These are phyloP conservation scores for Aspergillus pseudoterreus DNA, from an alignment of 2,329 filamentous ascomycete genomes.

Conservation along the genomic window DNA sequence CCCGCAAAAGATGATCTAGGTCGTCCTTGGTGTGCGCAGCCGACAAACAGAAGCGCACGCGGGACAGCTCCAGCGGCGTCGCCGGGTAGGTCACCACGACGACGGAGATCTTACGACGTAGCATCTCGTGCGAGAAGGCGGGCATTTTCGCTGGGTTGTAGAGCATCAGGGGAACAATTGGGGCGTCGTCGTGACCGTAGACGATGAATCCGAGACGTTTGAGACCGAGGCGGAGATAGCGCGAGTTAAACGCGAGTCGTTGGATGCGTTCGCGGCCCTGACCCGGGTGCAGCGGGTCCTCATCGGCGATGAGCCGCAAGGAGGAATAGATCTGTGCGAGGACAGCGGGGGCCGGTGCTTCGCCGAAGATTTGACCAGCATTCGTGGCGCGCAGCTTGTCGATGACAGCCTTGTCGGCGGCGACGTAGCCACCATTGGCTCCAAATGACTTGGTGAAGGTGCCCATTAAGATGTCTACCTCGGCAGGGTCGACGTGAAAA, in stretches of 20 bases:
- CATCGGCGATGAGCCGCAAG: conserved; percentile 79
- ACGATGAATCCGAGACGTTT: conserved; percentile 93
- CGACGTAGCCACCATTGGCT: conserved; percentile 91
- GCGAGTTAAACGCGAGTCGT: conserved; percentile 91
- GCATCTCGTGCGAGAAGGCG: conserved; percentile 95
- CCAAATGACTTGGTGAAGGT: conserved; percentile 96
- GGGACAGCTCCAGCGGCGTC: conserved; percentile 85
- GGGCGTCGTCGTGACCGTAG: conserved; percentile 92
- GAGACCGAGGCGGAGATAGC: conserved; percentile 87
- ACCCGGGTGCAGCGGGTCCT: conserved; percentile 64
- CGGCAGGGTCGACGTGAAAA: conserved; percentile 77
- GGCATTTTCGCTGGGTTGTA: conserved; percentile 97
- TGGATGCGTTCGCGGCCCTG: conserved; percentile 91
- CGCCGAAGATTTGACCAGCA: conserved; percentile 76
- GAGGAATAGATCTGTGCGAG: conserved; percentile 84
- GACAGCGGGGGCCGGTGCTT: conserved; percentile 79
- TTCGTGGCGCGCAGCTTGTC: conserved; percentile 82
- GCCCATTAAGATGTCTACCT: conserved; percentile 93
- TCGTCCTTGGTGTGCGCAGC: conserved; percentile 96
- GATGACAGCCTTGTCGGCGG: conserved; percentile 81
- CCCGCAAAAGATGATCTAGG: conserved; percentile 77
- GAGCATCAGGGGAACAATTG: conserved; percentile 85
- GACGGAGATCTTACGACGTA: conserved; percentile 90
- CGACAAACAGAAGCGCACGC: conserved; percentile 88
- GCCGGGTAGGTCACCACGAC: conserved; percentile 95